phyloP scores from a whole-genome alignment of 2,329 filamentous ascomycete genomes.

The Ceratocystis huliohia region DNA sequence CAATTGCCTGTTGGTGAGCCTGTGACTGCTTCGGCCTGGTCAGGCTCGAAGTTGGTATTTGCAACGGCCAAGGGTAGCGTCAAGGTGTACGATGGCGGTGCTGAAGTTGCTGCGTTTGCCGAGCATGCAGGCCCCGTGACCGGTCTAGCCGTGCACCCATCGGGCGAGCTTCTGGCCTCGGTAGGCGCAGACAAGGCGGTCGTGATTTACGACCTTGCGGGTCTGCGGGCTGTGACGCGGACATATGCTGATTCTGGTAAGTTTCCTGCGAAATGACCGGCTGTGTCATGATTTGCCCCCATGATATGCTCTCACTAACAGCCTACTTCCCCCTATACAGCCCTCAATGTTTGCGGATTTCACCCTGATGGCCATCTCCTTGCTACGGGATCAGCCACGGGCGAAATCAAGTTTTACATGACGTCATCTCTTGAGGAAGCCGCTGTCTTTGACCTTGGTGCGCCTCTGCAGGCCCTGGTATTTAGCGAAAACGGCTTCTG shows the following conservation, averaged over 20 bases:
- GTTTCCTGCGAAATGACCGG: constrained; percentile 27
- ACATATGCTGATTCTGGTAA: constrained; percentile 69
- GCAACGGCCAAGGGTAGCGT: constrained; percentile 64
- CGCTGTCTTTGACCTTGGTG: constrained; percentile 56
- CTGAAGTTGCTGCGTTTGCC: constrained; percentile 55
- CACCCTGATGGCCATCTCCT: constrained; percentile 95
- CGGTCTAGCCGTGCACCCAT: constrained; percentile 67
- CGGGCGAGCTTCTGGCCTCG: constrained; percentile 70
- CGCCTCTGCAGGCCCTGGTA: constrained; percentile 59
- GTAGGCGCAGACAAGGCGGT: constrained; percentile 88
- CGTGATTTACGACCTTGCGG: constrained; percentile 69
- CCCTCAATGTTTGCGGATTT: constrained; percentile 67
- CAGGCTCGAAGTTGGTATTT: constrained; percentile 55
- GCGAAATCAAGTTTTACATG: constrained; percentile 80
- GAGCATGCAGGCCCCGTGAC: constrained; percentile 74
- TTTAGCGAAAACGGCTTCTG: constrained; percentile 98
- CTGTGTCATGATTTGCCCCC: background rate
- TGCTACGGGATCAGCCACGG: constrained; percentile 65
- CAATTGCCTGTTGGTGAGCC: constrained; percentile 54
- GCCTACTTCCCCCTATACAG: constrained; percentile 32
- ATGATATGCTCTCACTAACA: background rate
- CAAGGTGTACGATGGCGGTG: constrained; percentile 64
- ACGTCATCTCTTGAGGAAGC: constrained; percentile 66
- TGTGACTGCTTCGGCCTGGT: constrained; percentile 54
- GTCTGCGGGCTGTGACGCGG: constrained; percentile 57